Base-by-base conservation (phyloP, 371 early-diverging fungal genomes). In the Saksenaea oblongispora region DNA sequence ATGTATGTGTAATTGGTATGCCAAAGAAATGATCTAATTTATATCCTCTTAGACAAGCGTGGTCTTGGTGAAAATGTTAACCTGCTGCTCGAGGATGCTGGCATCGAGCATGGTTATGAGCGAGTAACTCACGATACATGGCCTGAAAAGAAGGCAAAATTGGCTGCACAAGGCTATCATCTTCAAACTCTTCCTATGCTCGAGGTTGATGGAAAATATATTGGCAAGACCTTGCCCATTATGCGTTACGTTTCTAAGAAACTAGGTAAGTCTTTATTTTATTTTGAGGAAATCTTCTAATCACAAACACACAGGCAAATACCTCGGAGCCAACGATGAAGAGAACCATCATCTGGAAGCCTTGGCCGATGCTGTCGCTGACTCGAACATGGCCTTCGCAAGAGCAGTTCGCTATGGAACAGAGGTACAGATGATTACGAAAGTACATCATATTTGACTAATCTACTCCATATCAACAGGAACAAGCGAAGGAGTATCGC, bases 71-170 rank as follows among this genome's bases (percentile, higher is more conserved):
- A 73, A 34, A 22, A 42, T 11, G 15, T 72, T 4, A 67, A 68
- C 9, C 54, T 73, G 26, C 34, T 75, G 9, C 63, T 75, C 15
- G 58, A 70, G 51, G 76, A 75, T 34, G 63, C 73, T 18, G 73
- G 71, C 10, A 53, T 66, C 35, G 41, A 64, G 1, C 66, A 70
- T 18, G 69, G 70, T 22, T 75, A 73, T 36, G 51, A 62, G 5
- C 58, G 68, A 24, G 22, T 55, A 10, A 55, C 35, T 8, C 13
- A 15, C n/a, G 61, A 62, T 18, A 57, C 66, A 26, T 72, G 69
- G 62, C 1, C 34, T 22, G 61, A 34, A 3, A n/a, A 54, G 5
- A 75, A 72, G 63, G 28, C 35, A 22, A 39, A 69, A 0, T 26
- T 69, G 34, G 8, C 54, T 1, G 36, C 53, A 1, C 15, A 63